Evolutionary conservation across 176 grass and related monocot genomes (phyloP).

Genomic region (Olyra latifolia): DNA sequence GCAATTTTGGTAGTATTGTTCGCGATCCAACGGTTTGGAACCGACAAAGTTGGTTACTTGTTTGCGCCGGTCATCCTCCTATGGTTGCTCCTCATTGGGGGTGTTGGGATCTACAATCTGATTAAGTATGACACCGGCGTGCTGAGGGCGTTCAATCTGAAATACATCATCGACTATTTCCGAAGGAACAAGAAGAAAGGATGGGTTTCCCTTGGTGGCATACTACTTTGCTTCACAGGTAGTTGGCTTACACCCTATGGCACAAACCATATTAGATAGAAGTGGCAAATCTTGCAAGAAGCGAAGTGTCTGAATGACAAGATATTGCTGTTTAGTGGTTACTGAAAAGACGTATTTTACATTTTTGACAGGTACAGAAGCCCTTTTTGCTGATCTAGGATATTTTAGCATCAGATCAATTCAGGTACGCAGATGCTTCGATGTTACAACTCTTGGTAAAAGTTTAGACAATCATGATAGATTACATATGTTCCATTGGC

Average conservation of each 20-base stretch:
- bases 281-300: neutral
- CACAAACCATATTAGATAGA: neutral
- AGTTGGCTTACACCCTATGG: neutral
- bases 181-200: slow-evolving; percentile 37
- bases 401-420: slow-evolving; percentile 52
- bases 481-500: neutral
- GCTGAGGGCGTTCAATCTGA: slow-evolving; percentile 29
- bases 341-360: neutral
- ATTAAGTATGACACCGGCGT: slow-evolving; percentile 29
- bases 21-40: slow-evolving; percentile 34
- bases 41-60: slow-evolving; percentile 37
- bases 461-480: neutral
- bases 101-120: slow-evolving; percentile 41
- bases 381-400: slow-evolving; percentile 56
- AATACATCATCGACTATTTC: slow-evolving; percentile 43
- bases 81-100: slow-evolving; percentile 37
- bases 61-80: slow-evolving; percentile 43
- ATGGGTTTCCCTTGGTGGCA: slow-evolving; percentile 47
- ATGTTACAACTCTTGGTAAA: neutral
- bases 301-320: neutral
- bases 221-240: slow-evolving; percentile 50
- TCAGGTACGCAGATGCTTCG: slow-evolving; percentile 13
- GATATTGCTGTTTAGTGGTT: neutral
- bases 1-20: slow-evolving; percentile 35
- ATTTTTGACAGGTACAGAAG: slow-evolving; percentile 45